A percentile compares a stretch with the other conserved stretches of the same genome.
Evolutionary conservation across 2,329 filamentous ascomycete genomes (phyloP).

Genomic region (Fusarium hostae): DNA sequence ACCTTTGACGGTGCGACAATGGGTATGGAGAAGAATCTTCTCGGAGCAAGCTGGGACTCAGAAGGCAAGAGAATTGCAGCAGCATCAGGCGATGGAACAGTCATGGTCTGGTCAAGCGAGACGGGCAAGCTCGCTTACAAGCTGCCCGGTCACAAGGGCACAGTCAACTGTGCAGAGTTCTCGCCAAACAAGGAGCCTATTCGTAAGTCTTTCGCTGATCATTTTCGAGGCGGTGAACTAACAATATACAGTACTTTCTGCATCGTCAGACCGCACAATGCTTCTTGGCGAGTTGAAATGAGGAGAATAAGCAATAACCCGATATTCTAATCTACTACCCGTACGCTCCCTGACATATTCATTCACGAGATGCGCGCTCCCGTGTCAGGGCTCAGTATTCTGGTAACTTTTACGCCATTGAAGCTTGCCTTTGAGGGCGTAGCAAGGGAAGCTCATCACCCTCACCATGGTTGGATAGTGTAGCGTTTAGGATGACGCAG

Average conservation of each 20-base stretch:
- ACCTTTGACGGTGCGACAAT: slow-evolving; percentile 92
- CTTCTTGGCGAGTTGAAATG: slow-evolving; percentile 80
- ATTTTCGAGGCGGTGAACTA: slow-evolving; percentile 41
- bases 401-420: background rate
- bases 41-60: slow-evolving; percentile 89
- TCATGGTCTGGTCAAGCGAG: slow-evolving; percentile 89
- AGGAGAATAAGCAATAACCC: slow-evolving; percentile 57
- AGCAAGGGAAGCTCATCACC: background rate
- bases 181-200: slow-evolving; percentile 86
- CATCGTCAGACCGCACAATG: slow-evolving; percentile 87
- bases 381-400: background rate
- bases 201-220: slow-evolving; percentile 66
- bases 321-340: slow-evolving; percentile 20
- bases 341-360: background rate
- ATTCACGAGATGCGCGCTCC: slow-evolving; percentile 9
- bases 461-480: background rate
- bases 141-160: slow-evolving; percentile 92
- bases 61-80: slow-evolving; percentile 88
- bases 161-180: slow-evolving; percentile 94
- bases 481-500: background rate
- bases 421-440: background rate
- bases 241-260: slow-evolving; percentile 78
- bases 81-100: slow-evolving; percentile 89
- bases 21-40: slow-evolving; percentile 90
- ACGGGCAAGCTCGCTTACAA: slow-evolving; percentile 95